Base-by-base conservation (phyloP, 192 early-diverging fungal genomes). In the Coemansia sp. region DNA sequence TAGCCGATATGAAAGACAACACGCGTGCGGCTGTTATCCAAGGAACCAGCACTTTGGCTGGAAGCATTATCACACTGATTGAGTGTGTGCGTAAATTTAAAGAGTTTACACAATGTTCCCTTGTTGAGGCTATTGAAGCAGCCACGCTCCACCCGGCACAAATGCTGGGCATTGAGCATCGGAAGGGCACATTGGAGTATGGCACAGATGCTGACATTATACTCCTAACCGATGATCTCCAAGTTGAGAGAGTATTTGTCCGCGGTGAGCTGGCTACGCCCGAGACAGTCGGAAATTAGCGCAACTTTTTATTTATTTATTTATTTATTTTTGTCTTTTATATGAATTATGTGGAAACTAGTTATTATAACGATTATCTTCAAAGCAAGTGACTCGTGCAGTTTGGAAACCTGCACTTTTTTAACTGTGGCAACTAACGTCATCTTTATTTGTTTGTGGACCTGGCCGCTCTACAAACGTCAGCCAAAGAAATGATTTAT, bases 1-100 rank as follows among this genome's bases (percentile, higher is more conserved):
- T 17, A 53, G 26, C 6, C 8, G 70, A 52, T 25, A 29, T 66
- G 10, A 23, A 66, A 10, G 64, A 37, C 69, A 49, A 80, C 79
- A 50, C 82, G 72, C 17, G 91, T 74, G 26, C 87, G 80, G 55
- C 70, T 25, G 53, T 72, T 23, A 68, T 74, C 26, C 61, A 64
- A 37, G 71, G 61, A 17, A 74, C 71, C 6, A 10, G 26, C 57
- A 74, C 65, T 0, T 51, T 74, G 48, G 71, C 71, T 0, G 71
- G 71, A 12, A 68, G 64, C 31, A 68, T 74, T 48, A 61, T 61
- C 11, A 63, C 71, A 2, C 50, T 74, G 19, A 74, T 68, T n/a
- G 71, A 74, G 43, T 74, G 71, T 29, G 71, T 74, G n/a, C 71
- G 71, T 49, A 67, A 74, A 38, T 74, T 74, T 43, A 57, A 21